Evolutionary conservation across 140 eudicot genomes (phyloP), one percentile per base, ranked within the genome.

Genomic region (Flaveria floridana): DNA sequence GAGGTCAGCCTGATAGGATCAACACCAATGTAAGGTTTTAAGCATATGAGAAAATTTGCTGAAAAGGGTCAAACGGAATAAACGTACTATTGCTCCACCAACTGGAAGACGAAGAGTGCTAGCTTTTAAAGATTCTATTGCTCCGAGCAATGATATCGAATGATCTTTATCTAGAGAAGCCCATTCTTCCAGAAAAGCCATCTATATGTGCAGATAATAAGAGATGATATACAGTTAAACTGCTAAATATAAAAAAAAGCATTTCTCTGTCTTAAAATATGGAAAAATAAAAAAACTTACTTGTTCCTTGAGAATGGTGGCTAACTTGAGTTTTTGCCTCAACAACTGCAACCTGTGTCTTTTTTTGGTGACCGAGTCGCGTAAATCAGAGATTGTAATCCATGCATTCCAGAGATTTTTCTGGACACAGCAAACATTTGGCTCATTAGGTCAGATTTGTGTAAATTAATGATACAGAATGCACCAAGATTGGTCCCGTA

Each of bases 71-170:
- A 53, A 13, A 65, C 0, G 1, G 50, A 70, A 23, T 37, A 6
- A 34, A 73, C 96, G n/a, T 88, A 94, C 97, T 7, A 81, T 79
- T 77, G 95, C 96, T 79, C 90, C 92, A 58, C 84, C 90, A 69
- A 95, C 95, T 28, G 99, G 97, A 80, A 95, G 97, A 59, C 99
- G 92, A 64, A 95, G 99, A 71, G 99, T 95, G 87, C 99, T 95
- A 73, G 99, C 99, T 70, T 81, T 95, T 79, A 95, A 84, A 63
- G 99, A 95, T 86, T 88, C 97, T 63, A 88, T 94, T 69, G 97
- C 97, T 75, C 96, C 97, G 0, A 84, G 88, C 78, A 94, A 76
- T n/a, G 99, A 87, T 73, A 81, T 73, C 8, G 84, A 82, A 84
- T 94, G 97, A 72, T 84, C 92, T 84, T 85, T 81, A 79, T 94